These are phyloP conservation scores for Scheffersomyces parashehatae DNA, from an alignment of 1,139 yeast genomes.

Conservation along the genomic window DNA sequence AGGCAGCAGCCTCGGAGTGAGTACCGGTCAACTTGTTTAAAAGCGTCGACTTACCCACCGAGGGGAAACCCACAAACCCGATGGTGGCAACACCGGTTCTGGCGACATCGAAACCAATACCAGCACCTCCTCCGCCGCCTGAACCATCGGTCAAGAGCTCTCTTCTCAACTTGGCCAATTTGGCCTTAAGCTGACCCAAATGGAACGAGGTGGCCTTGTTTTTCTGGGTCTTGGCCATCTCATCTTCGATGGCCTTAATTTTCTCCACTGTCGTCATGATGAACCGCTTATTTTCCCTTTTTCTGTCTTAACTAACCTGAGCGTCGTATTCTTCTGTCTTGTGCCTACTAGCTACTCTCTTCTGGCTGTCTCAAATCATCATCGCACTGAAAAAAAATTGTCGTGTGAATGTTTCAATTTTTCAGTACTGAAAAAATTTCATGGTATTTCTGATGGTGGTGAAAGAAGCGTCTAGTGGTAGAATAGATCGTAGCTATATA, in stretches of 20 bases:
- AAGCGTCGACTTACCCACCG: constrained; percentile 94
- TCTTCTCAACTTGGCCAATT: constrained; percentile 89
- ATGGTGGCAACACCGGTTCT: constrained; percentile 97
- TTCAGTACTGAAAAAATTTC: constrained; percentile 13
- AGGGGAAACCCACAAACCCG: constrained; percentile 97
- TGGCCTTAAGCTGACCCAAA: constrained; percentile 95
- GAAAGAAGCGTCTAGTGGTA: neutral
- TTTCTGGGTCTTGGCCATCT: constrained; percentile 93
- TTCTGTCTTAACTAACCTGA: too few relatives aligned
- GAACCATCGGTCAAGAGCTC: constrained; percentile 82
- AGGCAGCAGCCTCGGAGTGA: constrained; percentile 94
- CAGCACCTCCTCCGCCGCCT: constrained; percentile 84
- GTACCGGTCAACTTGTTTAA: constrained; percentile 90
- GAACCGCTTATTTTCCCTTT: neutral
- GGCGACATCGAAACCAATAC: constrained; percentile 94
- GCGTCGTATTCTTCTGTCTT: too few relatives aligned
- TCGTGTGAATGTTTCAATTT: constrained; percentile 7
- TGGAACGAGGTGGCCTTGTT: constrained; percentile 96
- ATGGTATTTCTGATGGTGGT: neutral
- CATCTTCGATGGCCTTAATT: constrained; percentile 91
- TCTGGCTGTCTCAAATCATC: too few relatives aligned
- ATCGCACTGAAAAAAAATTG: constrained; percentile 5
- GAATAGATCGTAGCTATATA: too few relatives aligned
- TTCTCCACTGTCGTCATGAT: constrained; percentile 86
- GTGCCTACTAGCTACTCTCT: too few relatives aligned